phyloP scores from a whole-genome alignment of 192 early-diverging fungal species.

The Tieghemiomyces parasiticus region DNA sequence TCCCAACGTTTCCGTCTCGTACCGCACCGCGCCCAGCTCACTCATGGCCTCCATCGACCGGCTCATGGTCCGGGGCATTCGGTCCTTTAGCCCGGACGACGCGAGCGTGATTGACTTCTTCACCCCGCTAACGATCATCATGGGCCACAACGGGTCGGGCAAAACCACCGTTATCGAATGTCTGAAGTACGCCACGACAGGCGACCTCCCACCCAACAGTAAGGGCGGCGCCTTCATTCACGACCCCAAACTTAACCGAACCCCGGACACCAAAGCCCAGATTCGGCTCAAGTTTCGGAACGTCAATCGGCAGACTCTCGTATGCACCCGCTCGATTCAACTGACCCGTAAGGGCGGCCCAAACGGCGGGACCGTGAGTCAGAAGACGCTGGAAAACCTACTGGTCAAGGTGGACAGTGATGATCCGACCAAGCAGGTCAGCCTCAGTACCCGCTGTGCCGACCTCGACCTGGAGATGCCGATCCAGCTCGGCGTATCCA shows the following conservation, averaged over 20 bases:
- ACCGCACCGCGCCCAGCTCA: too few relatives aligned
- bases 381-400: constrained; percentile 70
- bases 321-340: constrained; percentile 60
- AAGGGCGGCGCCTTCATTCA: constrained; percentile 84
- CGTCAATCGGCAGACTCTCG: constrained; percentile 54
- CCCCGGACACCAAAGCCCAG: constrained; percentile 78
- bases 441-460: constrained; percentile 64
- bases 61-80: constrained; percentile 70
- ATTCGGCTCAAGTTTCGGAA: constrained; percentile 75
- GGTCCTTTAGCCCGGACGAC: constrained; percentile 74
- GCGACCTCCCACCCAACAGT: constrained; percentile 75
- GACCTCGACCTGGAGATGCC: constrained; percentile 80
- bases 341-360: constrained; percentile 44
- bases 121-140: constrained; percentile 85
- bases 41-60: constrained; percentile 57
- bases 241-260: constrained; percentile 77
- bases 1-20: too few relatives aligned
- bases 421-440: constrained; percentile 40
- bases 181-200: constrained; percentile 89
- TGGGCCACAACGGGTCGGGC: constrained; percentile 90
- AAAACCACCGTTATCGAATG: constrained; percentile 98
- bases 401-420: constrained; percentile 37
- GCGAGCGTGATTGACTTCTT: constrained; percentile 67
- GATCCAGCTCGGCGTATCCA: constrained; percentile 73
- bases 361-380: constrained; percentile 35